Conservation (phyloP, 148 eudicot species). For the Chenopodium album region DNA sequence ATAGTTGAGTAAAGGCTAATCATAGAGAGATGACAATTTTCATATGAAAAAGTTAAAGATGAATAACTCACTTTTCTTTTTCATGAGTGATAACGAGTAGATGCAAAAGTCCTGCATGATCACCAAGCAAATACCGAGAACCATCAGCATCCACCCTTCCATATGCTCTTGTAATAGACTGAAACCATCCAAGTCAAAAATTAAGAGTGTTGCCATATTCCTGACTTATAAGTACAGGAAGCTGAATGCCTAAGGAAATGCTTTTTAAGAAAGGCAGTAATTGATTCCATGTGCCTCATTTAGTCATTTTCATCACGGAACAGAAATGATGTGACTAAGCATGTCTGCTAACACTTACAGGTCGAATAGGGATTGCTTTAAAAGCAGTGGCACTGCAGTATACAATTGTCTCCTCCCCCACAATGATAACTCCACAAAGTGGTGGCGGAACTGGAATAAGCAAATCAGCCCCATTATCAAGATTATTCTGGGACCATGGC, state of each 20-base stretch:
- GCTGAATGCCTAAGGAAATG: background rate
- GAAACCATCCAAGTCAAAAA: constrained; percentile 18
- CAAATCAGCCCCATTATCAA: constrained; percentile 92
- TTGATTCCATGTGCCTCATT: background rate
- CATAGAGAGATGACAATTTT: background rate
- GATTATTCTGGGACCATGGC: constrained; percentile 85
- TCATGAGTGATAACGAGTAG: constrained; percentile 96
- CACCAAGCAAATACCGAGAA: constrained; percentile 91
- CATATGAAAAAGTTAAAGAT: background rate
- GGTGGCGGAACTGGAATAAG: constrained; percentile 97
- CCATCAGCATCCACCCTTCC: constrained; percentile 99
- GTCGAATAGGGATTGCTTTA: constrained; percentile 92
- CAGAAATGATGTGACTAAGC: background rate
- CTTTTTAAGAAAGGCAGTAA: too few relatives aligned
- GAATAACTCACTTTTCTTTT: constrained; percentile 70
- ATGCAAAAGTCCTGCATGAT: constrained; percentile 93
- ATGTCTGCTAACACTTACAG: constrained; percentile 48
- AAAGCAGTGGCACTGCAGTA: constrained; percentile 92
- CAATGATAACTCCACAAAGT: constrained; percentile 88
- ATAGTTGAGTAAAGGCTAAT: constrained; percentile 1
- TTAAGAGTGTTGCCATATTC: background rate
- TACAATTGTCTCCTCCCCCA: constrained; percentile 95
- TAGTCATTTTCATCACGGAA: background rate
- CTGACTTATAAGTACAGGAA: background rate
- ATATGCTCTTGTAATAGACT: constrained; percentile 95